Base-by-base conservation (phyloP, 495 filamentous ascomycete genomes). In the Evansstolkia leycettana region DNA sequence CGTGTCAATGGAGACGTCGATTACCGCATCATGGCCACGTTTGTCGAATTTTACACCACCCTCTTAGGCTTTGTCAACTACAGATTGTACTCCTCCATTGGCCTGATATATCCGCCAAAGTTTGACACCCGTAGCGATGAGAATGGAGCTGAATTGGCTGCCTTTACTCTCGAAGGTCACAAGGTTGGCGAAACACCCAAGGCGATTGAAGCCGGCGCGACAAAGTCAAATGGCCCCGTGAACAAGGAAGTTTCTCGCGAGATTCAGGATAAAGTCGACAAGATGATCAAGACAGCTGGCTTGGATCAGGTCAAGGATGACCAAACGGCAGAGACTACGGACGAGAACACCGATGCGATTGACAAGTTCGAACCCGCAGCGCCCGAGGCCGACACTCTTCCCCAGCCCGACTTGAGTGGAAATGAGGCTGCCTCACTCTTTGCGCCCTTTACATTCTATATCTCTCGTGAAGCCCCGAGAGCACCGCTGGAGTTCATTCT, bases 1-100 rank as follows among this genome's bases (percentile, higher is more conserved):
- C 65, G 80, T 40, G 76, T 94, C 19, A 86, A 87, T 16, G 83
- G 78, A 10, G 90, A 96, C 58, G 78, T 98, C 31, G 90, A 98
- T 58, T 96, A 94, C 65, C 70, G 92, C 47, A 95, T 98, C 54
- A 98, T 98, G 90, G 86, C 82, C 28, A 98, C 92, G 2, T 98
- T 98, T 52, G 82, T 98, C 34, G 88, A 98, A 47, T 96, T 98
- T 60, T 98, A 98, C 67, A 90, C 87, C 33, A 96, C 90, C 2
- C 67, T 98, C 9, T 66, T 98, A 7, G 82, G 92, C 31, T 98
- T 96, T 44, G 82, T 96, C 52, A 94, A 96, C 65, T 98, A 81
- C 67, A 64, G 85, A 34, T 69, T 98, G 16, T 98, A 94, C 58
- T 94, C 88, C 0, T 76, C 82, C 0, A 67, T 92, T 41, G 92